These are phyloP conservation scores for Diplodia sapinea DNA, from an alignment of 2,329 filamentous ascomycete genomes.

Conservation along the genomic window DNA sequence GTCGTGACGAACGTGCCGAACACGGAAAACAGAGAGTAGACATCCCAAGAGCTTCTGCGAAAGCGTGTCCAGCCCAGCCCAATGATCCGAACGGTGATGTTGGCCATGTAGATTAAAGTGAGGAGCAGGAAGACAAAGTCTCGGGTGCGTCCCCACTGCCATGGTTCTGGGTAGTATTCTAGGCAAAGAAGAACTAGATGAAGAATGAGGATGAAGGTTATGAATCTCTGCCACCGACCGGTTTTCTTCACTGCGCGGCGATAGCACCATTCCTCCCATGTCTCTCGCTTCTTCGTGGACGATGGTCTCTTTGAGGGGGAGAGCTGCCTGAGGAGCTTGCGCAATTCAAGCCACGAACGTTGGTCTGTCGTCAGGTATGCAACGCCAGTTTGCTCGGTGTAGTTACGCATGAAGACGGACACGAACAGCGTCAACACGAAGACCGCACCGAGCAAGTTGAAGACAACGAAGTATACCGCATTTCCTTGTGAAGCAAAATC, in stretches of 20 bases:
- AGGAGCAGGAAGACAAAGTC: slow-evolving; percentile 79
- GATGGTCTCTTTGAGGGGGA: slow-evolving; percentile 93
- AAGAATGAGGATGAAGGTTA: slow-evolving; percentile 79
- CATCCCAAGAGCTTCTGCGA: slow-evolving; percentile 90
- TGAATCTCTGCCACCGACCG: slow-evolving; percentile 84
- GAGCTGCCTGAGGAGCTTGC: slow-evolving; percentile 89
- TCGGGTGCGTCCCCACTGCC: slow-evolving; percentile 72
- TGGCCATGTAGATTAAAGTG: slow-evolving; percentile 80
- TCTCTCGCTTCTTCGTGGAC: slow-evolving; percentile 70
- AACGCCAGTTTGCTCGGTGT: slow-evolving; percentile 97
- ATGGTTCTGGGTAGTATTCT: slow-evolving; percentile 80
- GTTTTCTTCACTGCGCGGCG: slow-evolving; percentile 92
- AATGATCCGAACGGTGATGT: slow-evolving; percentile 81
- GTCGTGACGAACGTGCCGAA: slow-evolving; percentile 81
- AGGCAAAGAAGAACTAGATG: slow-evolving; percentile 83
- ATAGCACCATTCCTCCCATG: slow-evolving; percentile 93
- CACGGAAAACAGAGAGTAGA: slow-evolving; percentile 83
- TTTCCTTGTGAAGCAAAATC: slow-evolving; percentile 77
- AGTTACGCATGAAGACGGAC: slow-evolving; percentile 99
- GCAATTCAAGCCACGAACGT: slow-evolving; percentile 92
- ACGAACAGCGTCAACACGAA: slow-evolving; percentile 98
- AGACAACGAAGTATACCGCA: slow-evolving; percentile 90
- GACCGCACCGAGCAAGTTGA: slow-evolving; percentile 94
- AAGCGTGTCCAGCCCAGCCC: slow-evolving; percentile 93
- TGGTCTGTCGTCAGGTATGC: slow-evolving; percentile 95